These are phyloP conservation scores for Pseudotsuga menziesii DNA, from an alignment of 75 land plant species.

Conservation along the genomic window DNA sequence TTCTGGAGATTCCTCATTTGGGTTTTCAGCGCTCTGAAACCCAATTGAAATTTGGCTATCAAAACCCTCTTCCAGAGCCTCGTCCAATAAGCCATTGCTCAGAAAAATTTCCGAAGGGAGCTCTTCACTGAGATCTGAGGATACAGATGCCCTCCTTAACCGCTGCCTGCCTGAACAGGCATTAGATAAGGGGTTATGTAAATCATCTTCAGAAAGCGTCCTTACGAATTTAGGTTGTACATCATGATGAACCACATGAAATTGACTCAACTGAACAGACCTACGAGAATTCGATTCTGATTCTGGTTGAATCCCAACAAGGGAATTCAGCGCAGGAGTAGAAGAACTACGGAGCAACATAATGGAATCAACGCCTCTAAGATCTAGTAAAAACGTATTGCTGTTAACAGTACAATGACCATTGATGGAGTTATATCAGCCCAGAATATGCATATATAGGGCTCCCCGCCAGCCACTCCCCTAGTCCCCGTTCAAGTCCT, in stretches of 20 bases:
- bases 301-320: conserved; percentile 8
- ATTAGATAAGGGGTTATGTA: not conserved
- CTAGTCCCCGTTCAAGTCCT: too few relatives aligned
- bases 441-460: too few relatives aligned
- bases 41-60: conserved; percentile 2
- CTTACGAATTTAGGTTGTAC: not conserved
- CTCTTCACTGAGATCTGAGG: not conserved
- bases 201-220: conserved; percentile 19
- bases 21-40: not conserved
- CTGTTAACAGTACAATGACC: too few relatives aligned
- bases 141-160: conserved; percentile 3
- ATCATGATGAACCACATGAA: not conserved
- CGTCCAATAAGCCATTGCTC: conserved; percentile 11
- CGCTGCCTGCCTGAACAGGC: not conserved
- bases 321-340: conserved; percentile 29
- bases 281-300: conserved; percentile 2
- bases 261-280: not conserved
- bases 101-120: not conserved
- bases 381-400: too few relatives aligned
- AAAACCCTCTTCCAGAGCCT: not conserved
- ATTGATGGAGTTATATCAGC: too few relatives aligned
- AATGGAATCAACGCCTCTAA: not conserved
- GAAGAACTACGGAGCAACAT: conserved; percentile 55
- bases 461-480: too few relatives aligned
- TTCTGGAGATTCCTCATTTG: not conserved